Conservation (phyloP, 208 protist genomes). For the Trichomonas vaginalis region DNA sequence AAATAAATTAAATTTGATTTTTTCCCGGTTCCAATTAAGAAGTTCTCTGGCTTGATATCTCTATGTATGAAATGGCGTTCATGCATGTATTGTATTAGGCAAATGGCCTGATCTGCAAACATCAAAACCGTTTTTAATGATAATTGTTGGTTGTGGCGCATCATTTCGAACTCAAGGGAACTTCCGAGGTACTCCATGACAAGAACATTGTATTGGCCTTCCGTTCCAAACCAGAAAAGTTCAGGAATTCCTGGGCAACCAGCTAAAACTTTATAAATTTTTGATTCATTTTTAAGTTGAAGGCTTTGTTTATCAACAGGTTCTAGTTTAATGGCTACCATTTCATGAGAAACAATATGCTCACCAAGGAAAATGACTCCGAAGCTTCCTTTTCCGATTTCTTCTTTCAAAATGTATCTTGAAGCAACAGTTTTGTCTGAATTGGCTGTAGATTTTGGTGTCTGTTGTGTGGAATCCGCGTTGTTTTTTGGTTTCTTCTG, state of each 20-base stretch:
- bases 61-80: constrained; percentile 86
- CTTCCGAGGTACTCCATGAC: constrained; percentile 94
- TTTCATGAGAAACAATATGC: constrained; percentile 43
- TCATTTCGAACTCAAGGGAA: constrained; percentile 87
- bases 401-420: not conserved
- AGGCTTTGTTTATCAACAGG: constrained; percentile 60
- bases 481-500: too few relatives aligned
- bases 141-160: constrained; percentile 46
- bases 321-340: constrained; percentile 66
- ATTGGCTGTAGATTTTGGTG: too few relatives aligned
- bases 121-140: constrained; percentile 11
- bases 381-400: not conserved
- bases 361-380: not conserved
- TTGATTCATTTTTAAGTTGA: constrained; percentile 88
- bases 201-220: constrained; percentile 91
- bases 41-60: constrained; percentile 91
- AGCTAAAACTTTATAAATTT: constrained; percentile 57
- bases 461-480: too few relatives aligned
- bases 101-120: constrained; percentile 1
- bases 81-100: constrained; percentile 63
- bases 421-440: not conserved
- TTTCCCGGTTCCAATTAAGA: constrained; percentile 74
- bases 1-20: constrained; percentile 46
- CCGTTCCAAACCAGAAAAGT: constrained; percentile 75
- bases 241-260: constrained; percentile 67